phyloP scores from a whole-genome alignment of 176 grass and related monocot species.

The Triticum monococcum region DNA sequence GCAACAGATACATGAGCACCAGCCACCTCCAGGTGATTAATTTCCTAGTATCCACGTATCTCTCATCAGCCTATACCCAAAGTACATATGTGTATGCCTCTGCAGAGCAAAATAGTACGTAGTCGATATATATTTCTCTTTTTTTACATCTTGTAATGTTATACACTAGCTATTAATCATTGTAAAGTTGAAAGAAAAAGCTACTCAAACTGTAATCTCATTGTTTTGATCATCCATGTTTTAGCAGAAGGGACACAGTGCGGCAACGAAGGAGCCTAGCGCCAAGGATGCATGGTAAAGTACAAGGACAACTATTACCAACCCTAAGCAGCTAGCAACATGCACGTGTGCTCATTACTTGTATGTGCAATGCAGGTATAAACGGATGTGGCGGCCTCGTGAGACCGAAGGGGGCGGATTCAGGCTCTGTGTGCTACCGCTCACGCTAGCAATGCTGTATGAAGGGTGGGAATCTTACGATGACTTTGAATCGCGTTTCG shows the following conservation, averaged over 20 bases:
- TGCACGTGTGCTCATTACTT: neutral
- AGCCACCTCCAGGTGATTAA: neutral
- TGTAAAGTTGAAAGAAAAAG: too few species aligned
- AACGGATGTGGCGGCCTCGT: neutral
- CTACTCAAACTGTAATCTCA: too few species aligned
- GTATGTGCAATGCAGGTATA: neutral
- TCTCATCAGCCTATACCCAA: too few species aligned
- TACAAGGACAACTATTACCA: neutral
- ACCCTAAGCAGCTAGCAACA: neutral
- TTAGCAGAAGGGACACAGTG: neutral
- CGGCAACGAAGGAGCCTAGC: neutral
- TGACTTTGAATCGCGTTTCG: neutral
- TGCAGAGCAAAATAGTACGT: too few species aligned
- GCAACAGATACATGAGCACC: neutral
- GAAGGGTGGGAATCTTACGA: neutral
- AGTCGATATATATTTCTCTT: neutral
- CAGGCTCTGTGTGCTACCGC: neutral
- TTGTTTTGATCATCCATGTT: neutral
- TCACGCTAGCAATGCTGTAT: neutral
- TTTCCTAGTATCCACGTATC: neutral
- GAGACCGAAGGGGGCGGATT: neutral
- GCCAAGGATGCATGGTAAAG: neutral
- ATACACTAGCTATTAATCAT: too few species aligned
- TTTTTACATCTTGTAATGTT: too few species aligned
- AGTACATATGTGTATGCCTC: too few species aligned